Evolutionary conservation across 2,329 filamentous ascomycete species (phyloP), one percentile per base, ranked within the genome.

Genomic region (Aspergillus calidoustus): DNA sequence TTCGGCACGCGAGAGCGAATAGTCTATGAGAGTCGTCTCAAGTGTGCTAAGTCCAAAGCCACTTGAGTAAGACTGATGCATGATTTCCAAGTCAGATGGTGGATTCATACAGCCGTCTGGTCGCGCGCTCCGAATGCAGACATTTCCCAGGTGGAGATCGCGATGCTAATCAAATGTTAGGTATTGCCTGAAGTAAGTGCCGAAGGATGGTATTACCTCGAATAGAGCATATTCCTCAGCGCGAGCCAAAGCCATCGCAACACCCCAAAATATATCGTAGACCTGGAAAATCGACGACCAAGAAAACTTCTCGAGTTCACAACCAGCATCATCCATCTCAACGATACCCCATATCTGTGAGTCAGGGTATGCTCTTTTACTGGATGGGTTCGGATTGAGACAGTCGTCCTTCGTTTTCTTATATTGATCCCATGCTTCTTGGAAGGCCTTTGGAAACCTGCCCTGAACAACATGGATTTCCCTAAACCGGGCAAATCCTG

Each of bases 241-340:
- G 61, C 86, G 84, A 17, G 84, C 86, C 9, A 89, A 74, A 2
- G 85, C 83, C 67, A 88, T 78, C 7, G 84, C 83, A n/a, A 88
- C 85, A 17, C 86, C 84, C 87, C 87, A 90, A 74, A 90, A 90
- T 1, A 89, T 82, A 69, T 89, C 87, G 77, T 86, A 89, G 2
- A 84, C 79, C 64, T 83, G 79, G 60, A 80, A 81, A 4, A 77
- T 73, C 0, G 78, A 79, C 1, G 73, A 74, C 72, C 76, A 79
- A 34, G 70, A 66, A 31, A 80, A 76, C 19, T 77, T 78, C 49
- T 85, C 83, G 41, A 88, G 76, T 67, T 88, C 86, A 22, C 77
- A 82, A 2, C 87, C 87, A 0, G 87, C 87, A 69, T 89, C 85
- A 68, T 87, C 83, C 87, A 89, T 89, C 67, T 89, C 87, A 13